A percentile compares a stretch with the other conserved stretches of the same genome.
These are phyloP conservation scores for Tetradesmus lagerheimii DNA, from an alignment of 139 green algal genomes.

Conservation along the genomic window DNA sequence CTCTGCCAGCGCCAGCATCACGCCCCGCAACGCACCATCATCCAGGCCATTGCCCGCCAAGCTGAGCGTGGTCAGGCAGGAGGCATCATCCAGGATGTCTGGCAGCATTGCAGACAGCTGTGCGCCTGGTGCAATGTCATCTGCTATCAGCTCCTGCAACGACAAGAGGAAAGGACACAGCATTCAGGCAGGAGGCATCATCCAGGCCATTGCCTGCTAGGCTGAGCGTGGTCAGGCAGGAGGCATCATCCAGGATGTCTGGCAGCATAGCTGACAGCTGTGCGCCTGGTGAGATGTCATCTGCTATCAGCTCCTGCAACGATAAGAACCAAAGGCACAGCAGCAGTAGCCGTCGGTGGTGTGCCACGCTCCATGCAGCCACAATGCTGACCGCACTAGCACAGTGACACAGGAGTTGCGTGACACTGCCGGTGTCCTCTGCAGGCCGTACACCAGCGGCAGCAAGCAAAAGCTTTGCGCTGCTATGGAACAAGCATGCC, in stretches of 20 bases:
- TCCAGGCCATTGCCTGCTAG: conserved; percentile 51
- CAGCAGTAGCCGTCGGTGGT: neutral
- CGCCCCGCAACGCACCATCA: conserved; percentile 31
- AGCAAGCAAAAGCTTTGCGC: too few relatives aligned
- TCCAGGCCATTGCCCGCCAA: conserved; percentile 50
- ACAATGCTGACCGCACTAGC: too few relatives aligned
- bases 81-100: conserved; percentile 53
- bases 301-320: conserved; percentile 34
- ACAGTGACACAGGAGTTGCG: too few relatives aligned
- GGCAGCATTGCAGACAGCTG: conserved; percentile 55
- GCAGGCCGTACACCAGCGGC: too few relatives aligned
- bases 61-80: conserved; percentile 38
- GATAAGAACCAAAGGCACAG: too few relatives aligned
- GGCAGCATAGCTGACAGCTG: conserved; percentile 55
- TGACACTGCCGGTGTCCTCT: too few relatives aligned
- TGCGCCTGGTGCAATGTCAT: conserved; percentile 39
- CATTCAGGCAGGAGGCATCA: too few relatives aligned
- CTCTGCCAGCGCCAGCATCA: conserved; percentile 47
- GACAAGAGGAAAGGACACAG: neutral
- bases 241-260: conserved; percentile 53
- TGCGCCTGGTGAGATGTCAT: conserved; percentile 39
- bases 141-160: conserved; percentile 34
- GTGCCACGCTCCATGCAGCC: neutral
- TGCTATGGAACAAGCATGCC: too few relatives aligned
- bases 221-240: conserved; percentile 38